Percentiles rank a stretch among this genome's conserved stretches.
These are phyloP conservation scores for Cryptosporidium parvum DNA, from an alignment of 169 alveolate species.

Conservation along the genomic window DNA sequence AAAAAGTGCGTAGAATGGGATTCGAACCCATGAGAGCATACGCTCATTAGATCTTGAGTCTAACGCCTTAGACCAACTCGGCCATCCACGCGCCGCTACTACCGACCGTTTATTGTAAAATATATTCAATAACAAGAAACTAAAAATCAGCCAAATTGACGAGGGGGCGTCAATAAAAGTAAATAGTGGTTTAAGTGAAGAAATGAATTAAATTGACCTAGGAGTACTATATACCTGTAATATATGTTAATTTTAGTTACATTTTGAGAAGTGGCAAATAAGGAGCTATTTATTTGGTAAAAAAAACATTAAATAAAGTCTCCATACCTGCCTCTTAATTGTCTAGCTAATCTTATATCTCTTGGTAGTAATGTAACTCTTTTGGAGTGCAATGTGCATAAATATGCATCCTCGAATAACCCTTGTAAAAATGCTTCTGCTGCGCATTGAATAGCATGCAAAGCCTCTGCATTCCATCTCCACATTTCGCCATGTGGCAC, in stretches of 20 bases:
- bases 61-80: conserved; percentile 87
- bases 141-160: too few relatives aligned
- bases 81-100: conserved; percentile 81
- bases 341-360: conserved; percentile 87
- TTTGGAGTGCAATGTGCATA: conserved; percentile 88
- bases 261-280: background rate
- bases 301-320: conserved; percentile 38
- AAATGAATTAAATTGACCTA: conserved; percentile 5
- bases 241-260: conserved; percentile 2
- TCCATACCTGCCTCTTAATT: conserved; percentile 82
- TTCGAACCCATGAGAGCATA: conserved; percentile 87
- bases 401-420: conserved; percentile 86
- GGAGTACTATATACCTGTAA: background rate
- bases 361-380: conserved; percentile 88
- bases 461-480: conserved; percentile 86
- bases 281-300: background rate
- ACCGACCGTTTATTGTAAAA: background rate
- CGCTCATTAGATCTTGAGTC: conserved; percentile 87
- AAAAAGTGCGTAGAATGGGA: conserved; percentile 83
- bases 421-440: conserved; percentile 87
- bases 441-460: conserved; percentile 87
- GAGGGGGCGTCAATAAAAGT: background rate
- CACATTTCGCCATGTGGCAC: conserved; percentile 80
- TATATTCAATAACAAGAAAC: background rate
- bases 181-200: background rate